Evolutionary conservation across 208 protist genomes (phyloP).

Genomic region (Acanthamoeba sp.): DNA sequence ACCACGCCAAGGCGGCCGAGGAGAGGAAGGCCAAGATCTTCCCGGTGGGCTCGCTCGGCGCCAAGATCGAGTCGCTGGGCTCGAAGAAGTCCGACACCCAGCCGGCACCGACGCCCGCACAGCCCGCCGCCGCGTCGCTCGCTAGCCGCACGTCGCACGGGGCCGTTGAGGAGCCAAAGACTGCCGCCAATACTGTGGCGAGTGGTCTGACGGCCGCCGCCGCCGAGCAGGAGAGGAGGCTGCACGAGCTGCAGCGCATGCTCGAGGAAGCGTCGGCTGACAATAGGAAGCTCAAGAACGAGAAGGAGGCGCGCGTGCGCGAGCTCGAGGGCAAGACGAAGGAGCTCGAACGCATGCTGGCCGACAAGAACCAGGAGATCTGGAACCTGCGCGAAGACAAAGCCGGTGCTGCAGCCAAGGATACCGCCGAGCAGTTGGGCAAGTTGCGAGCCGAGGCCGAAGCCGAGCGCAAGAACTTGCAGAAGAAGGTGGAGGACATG

Average conservation of each 20-base stretch:
- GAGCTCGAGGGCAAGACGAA: slow-evolving; percentile 26
- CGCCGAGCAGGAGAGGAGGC: neutral
- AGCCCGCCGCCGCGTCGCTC: neutral
- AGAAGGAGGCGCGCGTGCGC: neutral
- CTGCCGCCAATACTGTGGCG: no score
- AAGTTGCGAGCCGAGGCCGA: neutral
- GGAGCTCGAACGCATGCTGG: neutral
- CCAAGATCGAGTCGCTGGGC: neutral
- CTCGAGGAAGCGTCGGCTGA: neutral
- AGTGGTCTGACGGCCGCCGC: no score
- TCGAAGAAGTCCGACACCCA: slow-evolving; percentile 16
- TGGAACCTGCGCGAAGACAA: slow-evolving; percentile 29
- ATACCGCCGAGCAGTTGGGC: neutral
- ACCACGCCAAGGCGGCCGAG: slow-evolving; percentile 17
- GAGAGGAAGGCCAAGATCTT: slow-evolving; percentile 34
- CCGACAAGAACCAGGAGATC: slow-evolving; percentile 45
- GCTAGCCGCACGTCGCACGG: neutral
- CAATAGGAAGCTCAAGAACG: neutral
- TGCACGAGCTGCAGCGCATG: slow-evolving; percentile 26
- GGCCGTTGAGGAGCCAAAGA: neutral
- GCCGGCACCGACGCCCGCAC: neutral
- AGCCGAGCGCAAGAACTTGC: neutral
- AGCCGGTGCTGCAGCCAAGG: neutral
- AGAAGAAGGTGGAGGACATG: slow-evolving; percentile 21
- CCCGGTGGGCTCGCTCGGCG: neutral